A percentile compares a stretch with the other conserved stretches of the same genome.
These are phyloP conservation scores for Trifolium fragiferum DNA, from an alignment of 306 rosid species.

Conservation along the genomic window DNA sequence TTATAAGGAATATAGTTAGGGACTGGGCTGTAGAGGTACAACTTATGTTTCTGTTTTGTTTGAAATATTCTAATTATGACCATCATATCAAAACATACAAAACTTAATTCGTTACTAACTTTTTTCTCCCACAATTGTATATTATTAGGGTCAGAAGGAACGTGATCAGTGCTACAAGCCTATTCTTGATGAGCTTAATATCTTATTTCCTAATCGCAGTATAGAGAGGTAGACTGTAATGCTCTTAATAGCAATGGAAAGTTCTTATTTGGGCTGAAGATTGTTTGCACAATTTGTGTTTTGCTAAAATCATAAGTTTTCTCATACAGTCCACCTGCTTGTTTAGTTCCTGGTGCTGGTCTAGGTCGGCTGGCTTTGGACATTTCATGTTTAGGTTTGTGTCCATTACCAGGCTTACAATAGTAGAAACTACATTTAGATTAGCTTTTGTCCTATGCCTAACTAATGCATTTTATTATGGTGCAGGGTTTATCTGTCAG, in stretches of 20 bases:
- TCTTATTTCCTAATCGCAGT: conserved; percentile 66
- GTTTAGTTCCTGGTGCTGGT: conserved; percentile 99
- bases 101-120: conserved; percentile 6
- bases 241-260: conserved; percentile 15
- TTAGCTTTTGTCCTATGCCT: conserved; percentile 21
- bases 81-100: conserved; percentile 11
- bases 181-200: conserved; percentile 85
- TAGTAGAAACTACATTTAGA: conserved; percentile 18
- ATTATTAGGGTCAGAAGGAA: conserved; percentile 79
- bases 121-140: conserved; percentile 37
- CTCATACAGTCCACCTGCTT: conserved; percentile 83
- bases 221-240: conserved; percentile 59
- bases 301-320: conserved; percentile 44
- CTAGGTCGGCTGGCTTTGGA: conserved; percentile 96
- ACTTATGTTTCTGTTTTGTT: conserved; percentile 6
- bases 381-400: conserved; percentile 84
- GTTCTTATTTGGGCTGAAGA: conserved; percentile 33
- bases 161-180: conserved; percentile 98
- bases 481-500: conserved; percentile 88
- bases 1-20: conserved; percentile 88
- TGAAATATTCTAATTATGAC: not conserved
- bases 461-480: conserved; percentile 38
- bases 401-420: conserved; percentile 9
- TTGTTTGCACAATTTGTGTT: conserved; percentile 35
- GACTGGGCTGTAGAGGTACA: conserved; percentile 96